Evolutionary conservation across 2,329 filamentous ascomycete genomes (phyloP).

Genomic region (Pyrenophora seminiperda): DNA sequence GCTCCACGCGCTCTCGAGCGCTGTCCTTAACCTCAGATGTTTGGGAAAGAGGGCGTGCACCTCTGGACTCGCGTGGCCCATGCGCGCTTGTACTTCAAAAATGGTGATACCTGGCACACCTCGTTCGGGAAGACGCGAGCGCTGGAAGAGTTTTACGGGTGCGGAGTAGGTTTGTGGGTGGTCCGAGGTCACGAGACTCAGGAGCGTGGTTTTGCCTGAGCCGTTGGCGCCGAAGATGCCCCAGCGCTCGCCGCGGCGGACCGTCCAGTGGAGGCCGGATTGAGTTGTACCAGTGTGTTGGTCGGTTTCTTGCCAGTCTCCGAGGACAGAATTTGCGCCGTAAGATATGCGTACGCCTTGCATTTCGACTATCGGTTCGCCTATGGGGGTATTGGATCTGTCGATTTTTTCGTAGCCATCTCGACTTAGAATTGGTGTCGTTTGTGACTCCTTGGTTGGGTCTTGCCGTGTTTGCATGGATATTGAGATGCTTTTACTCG

Average conservation of each 20-base stretch:
- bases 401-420: slow-evolving; percentile 41
- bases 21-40: slow-evolving; percentile 70
- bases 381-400: slow-evolving; percentile 39
- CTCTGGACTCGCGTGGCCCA: slow-evolving; percentile 93
- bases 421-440: slow-evolving; percentile 27
- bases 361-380: slow-evolving; percentile 84
- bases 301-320: slow-evolving; percentile 72
- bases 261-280: slow-evolving; percentile 78
- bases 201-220: slow-evolving; percentile 92
- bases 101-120: slow-evolving; percentile 78
- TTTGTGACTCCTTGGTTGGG: slow-evolving; percentile 1
- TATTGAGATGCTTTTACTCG: slow-evolving; percentile 15
- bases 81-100: slow-evolving; percentile 87
- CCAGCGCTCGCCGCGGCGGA: slow-evolving; percentile 84
- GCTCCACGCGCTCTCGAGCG: slow-evolving; percentile 86
- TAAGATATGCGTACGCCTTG: slow-evolving; percentile 81
- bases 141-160: slow-evolving; percentile 84
- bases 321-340: slow-evolving; percentile 75
- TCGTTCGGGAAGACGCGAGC: slow-evolving; percentile 74
- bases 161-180: slow-evolving; percentile 93
- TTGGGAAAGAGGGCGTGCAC: slow-evolving; percentile 92
- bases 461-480: slow-evolving; percentile 33
- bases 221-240: slow-evolving; percentile 93
- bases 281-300: slow-evolving; percentile 51
- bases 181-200: slow-evolving; percentile 91